These are phyloP conservation scores for Monosporascus sp. DNA, from an alignment of 2,329 filamentous ascomycete species.

Conservation along the genomic window DNA sequence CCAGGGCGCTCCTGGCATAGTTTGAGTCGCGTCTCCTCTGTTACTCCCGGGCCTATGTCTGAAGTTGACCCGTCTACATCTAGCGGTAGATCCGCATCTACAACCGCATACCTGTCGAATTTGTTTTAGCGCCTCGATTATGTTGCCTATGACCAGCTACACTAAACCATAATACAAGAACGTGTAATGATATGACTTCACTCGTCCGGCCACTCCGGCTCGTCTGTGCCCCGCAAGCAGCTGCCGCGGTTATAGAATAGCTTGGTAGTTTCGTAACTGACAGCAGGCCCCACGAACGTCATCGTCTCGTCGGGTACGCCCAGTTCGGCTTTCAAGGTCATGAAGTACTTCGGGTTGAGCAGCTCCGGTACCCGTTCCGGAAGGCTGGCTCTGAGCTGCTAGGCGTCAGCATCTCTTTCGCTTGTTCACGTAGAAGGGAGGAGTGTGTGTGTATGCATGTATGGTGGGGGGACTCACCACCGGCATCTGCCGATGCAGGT, in stretches of 20 bases:
- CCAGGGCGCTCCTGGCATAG: no score
- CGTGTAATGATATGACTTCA: not conserved
- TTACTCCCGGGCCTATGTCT: no score
- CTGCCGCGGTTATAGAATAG: slow-evolving; percentile 24
- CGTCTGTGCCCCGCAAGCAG: slow-evolving; percentile 22
- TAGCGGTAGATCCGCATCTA: no score
- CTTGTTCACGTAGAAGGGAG: not conserved
- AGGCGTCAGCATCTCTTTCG: not conserved
- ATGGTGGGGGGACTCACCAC: slow-evolving; percentile 16
- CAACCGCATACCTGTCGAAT: no score
- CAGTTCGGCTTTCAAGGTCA: slow-evolving; percentile 19
- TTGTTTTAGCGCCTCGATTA: no score
- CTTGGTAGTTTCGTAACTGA: slow-evolving; percentile 22
- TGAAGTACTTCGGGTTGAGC: slow-evolving; percentile 19
- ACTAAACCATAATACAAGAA: not conserved
- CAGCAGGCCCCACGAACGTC: slow-evolving; percentile 24
- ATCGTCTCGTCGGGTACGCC: slow-evolving; percentile 23
- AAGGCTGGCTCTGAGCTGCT: slow-evolving; percentile 5
- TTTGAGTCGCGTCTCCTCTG: no score
- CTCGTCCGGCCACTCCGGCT: slow-evolving; percentile 20
- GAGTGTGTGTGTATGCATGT: not conserved
- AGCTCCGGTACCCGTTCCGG: slow-evolving; percentile 19
- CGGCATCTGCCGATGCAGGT: slow-evolving; percentile 25
- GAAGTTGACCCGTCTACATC: no score
- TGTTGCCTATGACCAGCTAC: no score